A percentile compares a stretch with the other conserved stretches of the same genome.
Conservation (phyloP, 768 basidiomycete species). For the Leccinum aurantiacum region DNA sequence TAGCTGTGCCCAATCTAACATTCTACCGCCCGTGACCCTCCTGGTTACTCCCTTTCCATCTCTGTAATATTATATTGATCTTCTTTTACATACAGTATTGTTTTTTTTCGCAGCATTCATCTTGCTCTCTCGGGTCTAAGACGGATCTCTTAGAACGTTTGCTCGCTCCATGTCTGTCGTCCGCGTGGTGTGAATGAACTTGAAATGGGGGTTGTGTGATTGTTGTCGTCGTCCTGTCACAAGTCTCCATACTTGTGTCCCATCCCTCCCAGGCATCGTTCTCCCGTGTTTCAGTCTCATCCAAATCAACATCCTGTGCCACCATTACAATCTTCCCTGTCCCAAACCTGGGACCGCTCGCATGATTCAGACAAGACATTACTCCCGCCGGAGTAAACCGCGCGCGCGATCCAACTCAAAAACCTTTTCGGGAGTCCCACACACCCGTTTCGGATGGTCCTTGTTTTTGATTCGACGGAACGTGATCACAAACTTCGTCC, state of each 20-base stretch:
- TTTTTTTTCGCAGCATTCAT: conserved; percentile 17
- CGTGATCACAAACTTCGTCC: conserved; percentile 4
- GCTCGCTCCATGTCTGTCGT: conserved; percentile 27
- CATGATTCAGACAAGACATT: conserved; percentile 10
- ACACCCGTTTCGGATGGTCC: conserved; percentile 12
- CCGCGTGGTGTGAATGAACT: conserved; percentile 16
- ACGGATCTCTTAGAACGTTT: conserved; percentile 27
- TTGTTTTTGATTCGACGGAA: conserved; percentile 3
- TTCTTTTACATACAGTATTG: conserved; percentile 34
- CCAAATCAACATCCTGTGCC: conserved; percentile 8
- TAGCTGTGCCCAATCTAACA: conserved; percentile 23
- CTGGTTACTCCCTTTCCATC: conserved; percentile 25
- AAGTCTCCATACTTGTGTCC: conserved; percentile 13
- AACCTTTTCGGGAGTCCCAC: background rate
- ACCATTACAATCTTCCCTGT: conserved; percentile 5
- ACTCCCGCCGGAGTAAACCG: conserved; percentile 13
- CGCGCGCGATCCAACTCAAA: conserved; percentile 4
- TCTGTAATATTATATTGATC: conserved; percentile 18
- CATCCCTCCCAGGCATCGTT: conserved; percentile 20
- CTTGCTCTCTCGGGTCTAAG: conserved; percentile 31
- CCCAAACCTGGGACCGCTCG: conserved; percentile 7
- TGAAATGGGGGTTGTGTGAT: background rate
- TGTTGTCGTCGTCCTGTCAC: conserved; percentile 13
- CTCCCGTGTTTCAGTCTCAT: conserved; percentile 24
- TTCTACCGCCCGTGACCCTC: conserved; percentile 11